Conservation (phyloP, 1,139 yeast species). For the Diutina rugosa region DNA sequence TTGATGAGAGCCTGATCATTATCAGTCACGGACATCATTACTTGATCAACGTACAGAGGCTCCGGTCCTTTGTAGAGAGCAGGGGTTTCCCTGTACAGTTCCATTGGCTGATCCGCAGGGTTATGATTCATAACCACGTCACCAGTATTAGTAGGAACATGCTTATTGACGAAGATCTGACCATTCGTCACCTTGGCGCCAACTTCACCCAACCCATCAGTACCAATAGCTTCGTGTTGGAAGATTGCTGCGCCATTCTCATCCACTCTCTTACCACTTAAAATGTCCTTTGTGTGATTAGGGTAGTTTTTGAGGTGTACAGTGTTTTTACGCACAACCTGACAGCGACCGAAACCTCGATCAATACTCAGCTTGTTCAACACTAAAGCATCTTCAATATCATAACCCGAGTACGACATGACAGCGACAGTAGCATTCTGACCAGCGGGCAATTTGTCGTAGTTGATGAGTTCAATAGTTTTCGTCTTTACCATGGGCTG, state of each 20-base stretch:
- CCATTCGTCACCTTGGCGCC: constrained; percentile 88
- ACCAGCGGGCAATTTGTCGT: constrained; percentile 96
- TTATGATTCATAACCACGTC: constrained; percentile 48
- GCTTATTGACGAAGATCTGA: constrained; percentile 85
- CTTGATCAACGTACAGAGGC: constrained; percentile 91
- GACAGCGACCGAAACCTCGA: constrained; percentile 97
- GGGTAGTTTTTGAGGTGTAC: constrained; percentile 83
- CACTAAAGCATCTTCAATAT: constrained; percentile 97
- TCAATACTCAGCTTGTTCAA: constrained; percentile 86
- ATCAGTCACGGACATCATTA: constrained; percentile 92
- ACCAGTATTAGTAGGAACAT: constrained; percentile 79
- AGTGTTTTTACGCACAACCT: constrained; percentile 88
- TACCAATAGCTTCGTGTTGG: constrained; percentile 79
- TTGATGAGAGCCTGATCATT: constrained; percentile 90
- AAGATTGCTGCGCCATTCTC: constrained; percentile 69
- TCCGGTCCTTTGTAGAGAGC: constrained; percentile 89
- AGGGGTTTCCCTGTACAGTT: constrained; percentile 82
- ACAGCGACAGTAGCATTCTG: constrained; percentile 98
- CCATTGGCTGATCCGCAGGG: constrained; percentile 19
- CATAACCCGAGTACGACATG: constrained; percentile 97
- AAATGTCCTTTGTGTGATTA: constrained; percentile 82
- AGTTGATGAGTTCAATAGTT: constrained; percentile 88
- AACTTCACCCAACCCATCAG: constrained; percentile 95
- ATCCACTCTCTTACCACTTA: constrained; percentile 84
- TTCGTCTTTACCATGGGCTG: constrained; percentile 98